Evolutionary conservation across 176 grass and related monocot genomes (phyloP), one percentile per base, ranked within the genome.

Genomic region (Melocanna baccifera): DNA sequence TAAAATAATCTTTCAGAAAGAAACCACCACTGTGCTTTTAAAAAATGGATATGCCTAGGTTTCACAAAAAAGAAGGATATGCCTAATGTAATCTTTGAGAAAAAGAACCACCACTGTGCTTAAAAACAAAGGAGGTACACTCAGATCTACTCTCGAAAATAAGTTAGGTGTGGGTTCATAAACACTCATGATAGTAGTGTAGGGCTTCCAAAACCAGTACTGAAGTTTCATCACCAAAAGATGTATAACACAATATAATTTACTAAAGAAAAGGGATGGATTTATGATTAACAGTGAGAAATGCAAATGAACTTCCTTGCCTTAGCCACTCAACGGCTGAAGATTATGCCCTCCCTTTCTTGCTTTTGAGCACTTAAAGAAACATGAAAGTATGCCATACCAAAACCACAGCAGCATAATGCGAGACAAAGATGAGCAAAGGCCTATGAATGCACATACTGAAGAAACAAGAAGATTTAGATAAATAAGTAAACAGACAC

Each of bases 371-470:
- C 47, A 52, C 43, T 67, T 23, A 22, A 57, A 20, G 53, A 57
- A 3, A 56, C 46, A 83, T 37, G 20, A 20, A 52, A 62, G 30
- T 64, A 23, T 78, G 20, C 0, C 26, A 57, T 45, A 74, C 0
- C 4, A 75, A 43, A 87, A 67, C 77, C 26, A 73, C 58, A 87
- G 59, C 3, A 58, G 37, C 29, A 36, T 26, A 84, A 56, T 77
- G 62, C 32, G 71, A 62, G 13, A 69, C 52, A 73, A 25, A 82
- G 0, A 36, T 11, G 0, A 59, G 52, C 63, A 26, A 90, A 32
- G 16, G 14, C 30, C 9, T 79, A 20, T 41, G 23, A 68, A 73
- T 26, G 51, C 28, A 71, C 12, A 83, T 25, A 78, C 16, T 7
- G 8, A 37, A 30, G 36, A 14, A 42, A 62, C n/a, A 56, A 57